Evolutionary conservation across 2,329 filamentous ascomycete species (phyloP), one percentile per base, ranked within the genome.

Genomic region (Alternaria sp.): DNA sequence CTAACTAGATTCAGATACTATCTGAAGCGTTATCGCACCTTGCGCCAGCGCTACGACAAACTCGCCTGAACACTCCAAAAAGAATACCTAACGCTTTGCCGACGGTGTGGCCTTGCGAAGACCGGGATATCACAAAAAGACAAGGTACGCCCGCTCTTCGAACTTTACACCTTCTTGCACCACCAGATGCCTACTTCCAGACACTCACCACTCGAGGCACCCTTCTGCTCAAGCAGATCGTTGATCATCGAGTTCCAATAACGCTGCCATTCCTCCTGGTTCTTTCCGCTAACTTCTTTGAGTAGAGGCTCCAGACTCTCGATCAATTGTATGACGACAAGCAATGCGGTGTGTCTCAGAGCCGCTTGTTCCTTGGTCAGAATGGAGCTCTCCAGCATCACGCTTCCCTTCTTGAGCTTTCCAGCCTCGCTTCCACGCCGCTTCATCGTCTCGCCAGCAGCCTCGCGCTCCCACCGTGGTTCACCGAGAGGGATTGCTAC

Each of bases 231-330:
- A 73, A 96, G 85, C 72, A 97, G 79, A 78, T 95, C 91, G 47
- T 87, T 87, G 85, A 93, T 94, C 90, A 97, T 92, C 78, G 90
- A 92, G 41, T 89, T 88, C 80, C 91, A 88, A 94, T 94, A 97
- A 42, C 88, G 84, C 76, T 96, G 91, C 93, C 93, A 97, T 80
- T 97, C 94, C 68, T 96, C 93, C 73, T 91, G 88, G 71, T 90
- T 92, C 83, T 96, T 96, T 14, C 90, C 91, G 72, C 91, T 96
- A 46, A 88, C 88, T 71, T 96, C 91, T 69, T 91, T 87, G 68
- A 97, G 81, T 59, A 95, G 81, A 5, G 92, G 92, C 78, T 97
- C 94, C 70, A 97, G 81, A 64, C 90, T 90, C 75, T 95, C 92
- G 54, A 96, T 92, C 84, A 93, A 87, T 75, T 94, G 91, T 53